Conservation (phyloP, 2,329 filamentous ascomycete genomes). For the Cladosporium sp. region DNA sequence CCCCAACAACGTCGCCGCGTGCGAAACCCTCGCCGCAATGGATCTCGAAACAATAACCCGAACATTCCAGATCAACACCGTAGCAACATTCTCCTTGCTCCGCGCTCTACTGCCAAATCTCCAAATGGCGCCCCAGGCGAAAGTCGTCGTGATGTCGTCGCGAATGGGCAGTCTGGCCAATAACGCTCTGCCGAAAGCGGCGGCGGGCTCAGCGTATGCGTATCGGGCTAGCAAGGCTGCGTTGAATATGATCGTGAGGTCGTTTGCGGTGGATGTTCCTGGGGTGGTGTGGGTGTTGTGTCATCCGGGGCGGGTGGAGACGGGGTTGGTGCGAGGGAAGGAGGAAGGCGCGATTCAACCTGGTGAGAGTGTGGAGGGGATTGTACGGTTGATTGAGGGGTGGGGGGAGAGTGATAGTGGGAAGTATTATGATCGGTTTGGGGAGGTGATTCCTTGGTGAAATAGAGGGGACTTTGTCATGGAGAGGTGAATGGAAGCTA, state of each 20-base stretch:
- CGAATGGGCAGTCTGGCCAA: conserved; percentile 48
- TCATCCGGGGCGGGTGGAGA: conserved; percentile 52
- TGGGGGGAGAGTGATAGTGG: conserved; percentile 41
- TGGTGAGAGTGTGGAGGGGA: conserved; percentile 44
- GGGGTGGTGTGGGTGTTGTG: conserved; percentile 46
- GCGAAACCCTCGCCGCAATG: conserved; percentile 47
- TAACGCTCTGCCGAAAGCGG: conserved; percentile 37
- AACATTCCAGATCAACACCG: conserved; percentile 47
- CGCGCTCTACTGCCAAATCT: conserved; percentile 43
- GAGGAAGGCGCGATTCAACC: conserved; percentile 49
- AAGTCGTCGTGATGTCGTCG: conserved; percentile 47
- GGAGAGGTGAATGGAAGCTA: neutral
- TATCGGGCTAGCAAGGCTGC: conserved; percentile 52
- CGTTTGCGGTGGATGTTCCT: conserved; percentile 47
- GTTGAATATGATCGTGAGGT: conserved; percentile 49
- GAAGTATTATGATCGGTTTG: conserved; percentile 49
- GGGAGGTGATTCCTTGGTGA: conserved; percentile 47
- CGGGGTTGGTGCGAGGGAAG: conserved; percentile 45
- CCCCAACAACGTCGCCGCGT: conserved; percentile 41
- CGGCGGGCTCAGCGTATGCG: conserved; percentile 47
- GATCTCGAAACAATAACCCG: conserved; percentile 41
- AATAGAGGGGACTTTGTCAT: neutral
- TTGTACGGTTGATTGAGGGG: conserved; percentile 42
- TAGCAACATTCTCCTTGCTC: conserved; percentile 46
- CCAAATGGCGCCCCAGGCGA: conserved; percentile 27